Conservation (phyloP, 2,329 filamentous ascomycete genomes). For the Fusarium tricinctum region DNA sequence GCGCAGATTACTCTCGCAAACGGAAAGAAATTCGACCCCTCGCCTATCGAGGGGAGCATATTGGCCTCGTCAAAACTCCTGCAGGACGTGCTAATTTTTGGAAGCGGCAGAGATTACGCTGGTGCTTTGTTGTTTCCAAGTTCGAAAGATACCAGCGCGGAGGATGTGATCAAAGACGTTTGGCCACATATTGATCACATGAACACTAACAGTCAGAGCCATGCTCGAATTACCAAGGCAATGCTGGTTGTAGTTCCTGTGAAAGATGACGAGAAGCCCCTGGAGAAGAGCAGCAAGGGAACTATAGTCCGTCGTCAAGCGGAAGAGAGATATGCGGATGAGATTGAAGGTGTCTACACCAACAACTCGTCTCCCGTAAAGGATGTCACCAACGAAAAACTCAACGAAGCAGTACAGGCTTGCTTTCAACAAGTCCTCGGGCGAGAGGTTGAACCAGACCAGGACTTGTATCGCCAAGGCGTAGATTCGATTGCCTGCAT, state of each 20-base stretch:
- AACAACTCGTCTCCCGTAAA: constrained; percentile 15
- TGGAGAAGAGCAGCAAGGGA: constrained; percentile 75
- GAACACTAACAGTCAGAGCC: constrained; percentile 64
- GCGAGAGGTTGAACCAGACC: constrained; percentile 51
- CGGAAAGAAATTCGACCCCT: constrained; percentile 78
- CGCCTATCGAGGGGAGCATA: constrained; percentile 70
- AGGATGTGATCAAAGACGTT: constrained; percentile 57
- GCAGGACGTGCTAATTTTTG: constrained; percentile 72
- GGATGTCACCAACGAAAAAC: constrained; percentile 52
- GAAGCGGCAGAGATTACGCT: constrained; percentile 67
- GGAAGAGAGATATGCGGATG: constrained; percentile 62
- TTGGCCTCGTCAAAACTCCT: constrained; percentile 59
- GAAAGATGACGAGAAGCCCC: constrained; percentile 28
- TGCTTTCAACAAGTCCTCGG: constrained; percentile 54
- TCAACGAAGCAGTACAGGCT: constrained; percentile 52
- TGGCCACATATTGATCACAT: constrained; percentile 61
- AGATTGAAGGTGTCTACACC: constrained; percentile 64
- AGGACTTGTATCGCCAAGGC: constrained; percentile 70
- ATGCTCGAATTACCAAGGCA: constrained; percentile 63
- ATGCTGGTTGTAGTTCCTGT: constrained; percentile 65
- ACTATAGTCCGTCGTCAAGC: constrained; percentile 67
- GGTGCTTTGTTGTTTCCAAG: constrained; percentile 69
- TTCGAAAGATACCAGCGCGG: constrained; percentile 47
- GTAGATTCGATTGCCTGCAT: constrained; percentile 72
- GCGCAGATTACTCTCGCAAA: constrained; percentile 73